phyloP scores from a whole-genome alignment of 1,139 yeast genomes.

The Meyerozyma guilliermondii region DNA sequence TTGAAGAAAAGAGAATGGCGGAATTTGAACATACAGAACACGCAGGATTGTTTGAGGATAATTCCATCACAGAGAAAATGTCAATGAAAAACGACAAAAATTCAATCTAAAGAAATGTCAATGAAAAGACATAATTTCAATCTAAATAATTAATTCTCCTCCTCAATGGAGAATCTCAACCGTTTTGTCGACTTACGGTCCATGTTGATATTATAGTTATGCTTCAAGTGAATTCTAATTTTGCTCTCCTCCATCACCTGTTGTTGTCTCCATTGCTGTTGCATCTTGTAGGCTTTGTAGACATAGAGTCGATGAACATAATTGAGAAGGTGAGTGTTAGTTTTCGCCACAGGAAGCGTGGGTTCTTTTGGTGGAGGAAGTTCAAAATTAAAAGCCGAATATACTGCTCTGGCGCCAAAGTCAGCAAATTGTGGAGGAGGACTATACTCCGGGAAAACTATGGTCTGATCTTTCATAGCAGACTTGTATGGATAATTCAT shows the following conservation, averaged over 20 bases:
- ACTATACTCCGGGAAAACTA: not conserved
- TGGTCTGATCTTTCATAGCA: not conserved
- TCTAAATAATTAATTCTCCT: not conserved
- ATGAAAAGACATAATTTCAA: no score
- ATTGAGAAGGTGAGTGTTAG: constrained; percentile 21
- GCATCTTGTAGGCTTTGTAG: constrained; percentile 8
- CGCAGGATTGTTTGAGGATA: not conserved
- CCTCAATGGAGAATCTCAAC: not conserved
- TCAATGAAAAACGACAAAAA: no score
- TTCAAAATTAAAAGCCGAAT: not conserved
- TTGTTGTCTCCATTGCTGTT: not conserved
- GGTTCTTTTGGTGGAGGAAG: constrained; percentile 11
- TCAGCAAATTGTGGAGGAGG: not conserved
- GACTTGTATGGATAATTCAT: not conserved
- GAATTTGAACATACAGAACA: not conserved
- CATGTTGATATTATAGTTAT: not conserved
- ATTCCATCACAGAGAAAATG: no score
- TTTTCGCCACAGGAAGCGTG: constrained; percentile 15
- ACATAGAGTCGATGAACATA: constrained; percentile 17
- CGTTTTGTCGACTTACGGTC: not conserved
- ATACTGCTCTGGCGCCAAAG: not conserved
- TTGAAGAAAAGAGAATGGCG: not conserved
- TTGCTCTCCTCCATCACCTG: not conserved
- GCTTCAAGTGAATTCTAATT: not conserved
- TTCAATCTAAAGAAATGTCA: no score